phyloP scores from a whole-genome alignment of 2,329 filamentous ascomycete genomes.

The Coniochaeta sp. region DNA sequence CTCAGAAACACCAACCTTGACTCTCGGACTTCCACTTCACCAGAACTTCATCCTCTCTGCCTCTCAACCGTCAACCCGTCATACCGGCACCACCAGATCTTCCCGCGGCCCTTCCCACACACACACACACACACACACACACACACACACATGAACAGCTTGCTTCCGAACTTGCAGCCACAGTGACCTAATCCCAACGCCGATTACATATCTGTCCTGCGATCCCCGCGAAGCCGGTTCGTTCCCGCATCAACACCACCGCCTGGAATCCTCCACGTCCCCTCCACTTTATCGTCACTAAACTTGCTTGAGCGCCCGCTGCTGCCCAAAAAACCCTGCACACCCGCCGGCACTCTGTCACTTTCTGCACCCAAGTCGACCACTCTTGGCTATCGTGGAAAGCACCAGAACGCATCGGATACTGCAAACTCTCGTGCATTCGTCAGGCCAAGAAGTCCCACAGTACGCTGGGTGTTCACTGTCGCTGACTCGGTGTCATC shows the following conservation, averaged over 20 bases:
- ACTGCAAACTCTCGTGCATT: too few species aligned
- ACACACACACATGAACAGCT: too few species aligned
- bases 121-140: too few species aligned
- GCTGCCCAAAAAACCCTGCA: neutral
- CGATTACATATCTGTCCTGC: constrained; percentile 8
- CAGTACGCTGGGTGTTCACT: too few species aligned
- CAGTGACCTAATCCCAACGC: constrained; percentile 13
- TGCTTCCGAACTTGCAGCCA: constrained; percentile 11
- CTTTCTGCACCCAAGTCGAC: neutral
- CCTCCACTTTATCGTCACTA: neutral
- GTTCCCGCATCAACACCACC: neutral
- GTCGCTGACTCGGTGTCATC: neutral
- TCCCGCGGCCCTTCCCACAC: neutral
- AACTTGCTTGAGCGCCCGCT: too few species aligned
- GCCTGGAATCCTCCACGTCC: neutral
- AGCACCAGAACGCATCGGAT: neutral
- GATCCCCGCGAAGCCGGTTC: constrained; percentile 1
- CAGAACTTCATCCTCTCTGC: neutral
- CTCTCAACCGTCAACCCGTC: neutral
- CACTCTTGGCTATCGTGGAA: neutral
- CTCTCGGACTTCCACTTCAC: neutral
- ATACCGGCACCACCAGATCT: neutral
- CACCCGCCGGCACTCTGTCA: neutral
- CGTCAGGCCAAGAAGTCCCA: too few species aligned
- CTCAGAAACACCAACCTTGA: neutral